A percentile compares a stretch with the other conserved stretches of the same genome.
Evolutionary conservation across 305 asterid species (phyloP).

Genomic region (Fraxinus paxiana): DNA sequence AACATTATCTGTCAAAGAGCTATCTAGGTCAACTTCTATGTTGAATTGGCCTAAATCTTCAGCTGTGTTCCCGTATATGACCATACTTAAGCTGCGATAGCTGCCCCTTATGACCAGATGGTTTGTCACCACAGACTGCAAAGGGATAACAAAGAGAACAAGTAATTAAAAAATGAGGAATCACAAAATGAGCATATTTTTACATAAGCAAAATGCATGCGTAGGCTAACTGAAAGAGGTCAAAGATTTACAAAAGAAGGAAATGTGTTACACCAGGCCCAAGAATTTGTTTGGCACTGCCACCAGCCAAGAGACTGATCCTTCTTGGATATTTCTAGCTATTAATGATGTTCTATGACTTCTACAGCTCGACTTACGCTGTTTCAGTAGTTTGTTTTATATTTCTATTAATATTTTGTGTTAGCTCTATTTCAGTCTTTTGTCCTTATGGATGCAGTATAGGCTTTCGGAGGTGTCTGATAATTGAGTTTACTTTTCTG

Average conservation of each 20-base stretch:
- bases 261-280: background rate
- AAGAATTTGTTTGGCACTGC: background rate
- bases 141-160: slow-evolving; percentile 13
- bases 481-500: background rate
- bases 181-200: background rate
- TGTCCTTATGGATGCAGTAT: background rate
- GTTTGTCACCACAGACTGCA: slow-evolving; percentile 79
- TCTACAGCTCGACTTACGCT: background rate
- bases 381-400: background rate
- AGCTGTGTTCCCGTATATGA: slow-evolving; percentile 85
- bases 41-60: slow-evolving; percentile 94
- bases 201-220: background rate
- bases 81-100: slow-evolving; percentile 95
- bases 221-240: background rate
- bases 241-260: background rate
- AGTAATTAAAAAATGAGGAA: background rate
- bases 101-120: slow-evolving; percentile 97
- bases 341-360: background rate
- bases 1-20: slow-evolving; percentile 71
- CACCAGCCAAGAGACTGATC: background rate
- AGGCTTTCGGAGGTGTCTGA: background rate
- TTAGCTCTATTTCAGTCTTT: background rate
- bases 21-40: slow-evolving; percentile 86
- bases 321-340: background rate
- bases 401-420: background rate